These are phyloP conservation scores for Candida patagonica DNA, from an alignment of 805 yeast species.

Conservation along the genomic window DNA sequence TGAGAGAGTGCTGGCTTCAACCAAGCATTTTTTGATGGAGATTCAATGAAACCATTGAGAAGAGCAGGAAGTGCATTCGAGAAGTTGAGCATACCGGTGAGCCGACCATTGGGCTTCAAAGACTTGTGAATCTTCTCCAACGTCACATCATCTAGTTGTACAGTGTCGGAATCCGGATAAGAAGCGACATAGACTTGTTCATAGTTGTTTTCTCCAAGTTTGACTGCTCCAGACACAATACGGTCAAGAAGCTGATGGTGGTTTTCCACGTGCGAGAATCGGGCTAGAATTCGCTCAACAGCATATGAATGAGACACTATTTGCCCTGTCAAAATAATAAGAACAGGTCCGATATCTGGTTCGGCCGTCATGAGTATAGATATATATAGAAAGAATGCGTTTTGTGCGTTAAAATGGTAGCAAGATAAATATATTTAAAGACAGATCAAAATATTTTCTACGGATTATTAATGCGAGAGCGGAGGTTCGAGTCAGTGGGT, in stretches of 20 bases:
- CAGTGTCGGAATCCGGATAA: constrained; percentile 12
- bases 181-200: constrained; percentile 22
- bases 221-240: constrained; percentile 24
- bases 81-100: constrained; percentile 23
- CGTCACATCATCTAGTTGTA: constrained; percentile 15
- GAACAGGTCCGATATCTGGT: constrained; percentile 1
- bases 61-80: constrained; percentile 43
- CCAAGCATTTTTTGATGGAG: constrained; percentile 40
- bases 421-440: too few relatives aligned
- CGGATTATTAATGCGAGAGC: too few relatives aligned
- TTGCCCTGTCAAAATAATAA: constrained; percentile 7
- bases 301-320: constrained; percentile 6
- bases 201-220: constrained; percentile 23
- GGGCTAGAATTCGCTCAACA: constrained; percentile 5
- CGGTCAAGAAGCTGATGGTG: constrained; percentile 32
- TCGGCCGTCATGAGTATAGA: too few relatives aligned
- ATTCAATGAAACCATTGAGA: constrained; percentile 52
- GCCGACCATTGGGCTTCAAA: constrained; percentile 24
- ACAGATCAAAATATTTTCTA: too few relatives aligned
- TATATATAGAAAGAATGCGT: too few relatives aligned
- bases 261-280: constrained; percentile 4
- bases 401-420: too few relatives aligned
- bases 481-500: too few relatives aligned
- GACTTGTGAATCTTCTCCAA: constrained; percentile 23
- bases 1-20: constrained; percentile 36